Conservation (phyloP, 1,139 yeast species). For the Lodderomyces theae region DNA sequence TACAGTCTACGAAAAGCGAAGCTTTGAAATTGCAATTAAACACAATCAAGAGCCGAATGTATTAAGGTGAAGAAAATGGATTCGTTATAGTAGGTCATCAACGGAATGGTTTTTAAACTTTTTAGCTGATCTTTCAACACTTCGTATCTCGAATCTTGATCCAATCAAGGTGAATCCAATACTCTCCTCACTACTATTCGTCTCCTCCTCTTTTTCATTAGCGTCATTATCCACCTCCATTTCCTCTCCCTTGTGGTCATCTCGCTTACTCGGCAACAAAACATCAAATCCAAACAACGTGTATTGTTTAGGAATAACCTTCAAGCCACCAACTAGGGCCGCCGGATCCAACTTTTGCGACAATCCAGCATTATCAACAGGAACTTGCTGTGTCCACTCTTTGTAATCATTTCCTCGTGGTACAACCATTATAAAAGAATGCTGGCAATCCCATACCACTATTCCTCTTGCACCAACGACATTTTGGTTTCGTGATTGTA, state of each 20-base stretch:
- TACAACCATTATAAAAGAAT: conserved; percentile 64
- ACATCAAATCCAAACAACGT: conserved; percentile 57
- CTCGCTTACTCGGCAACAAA: conserved; percentile 23
- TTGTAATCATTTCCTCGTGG: conserved; percentile 42
- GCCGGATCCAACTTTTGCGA: conserved; percentile 19
- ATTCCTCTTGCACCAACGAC: conserved; percentile 71
- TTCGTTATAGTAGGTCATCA: conserved; percentile 51
- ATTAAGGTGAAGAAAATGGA: neutral
- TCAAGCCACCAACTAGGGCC: conserved; percentile 49
- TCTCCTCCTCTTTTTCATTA: neutral
- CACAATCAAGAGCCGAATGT: conserved; percentile 16
- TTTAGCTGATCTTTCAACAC: conserved; percentile 79
- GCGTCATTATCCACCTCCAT: neutral
- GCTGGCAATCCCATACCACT: conserved; percentile 84
- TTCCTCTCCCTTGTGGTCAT: neutral
- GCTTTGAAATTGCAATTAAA: conserved; percentile 25
- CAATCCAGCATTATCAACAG: neutral
- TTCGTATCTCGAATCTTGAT: conserved; percentile 70
- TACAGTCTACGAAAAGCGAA: conserved; percentile 19
- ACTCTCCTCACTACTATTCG: conserved; percentile 21
- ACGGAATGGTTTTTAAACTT: conserved; percentile 81
- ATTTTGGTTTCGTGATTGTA: conserved; percentile 55
- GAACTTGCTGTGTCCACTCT: conserved; percentile 20
- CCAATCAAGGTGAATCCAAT: conserved; percentile 72
- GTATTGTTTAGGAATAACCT: conserved; percentile 59